phyloP scores from a whole-genome alignment of 2,329 filamentous ascomycete species.

The Sporothrix sp. region DNA sequence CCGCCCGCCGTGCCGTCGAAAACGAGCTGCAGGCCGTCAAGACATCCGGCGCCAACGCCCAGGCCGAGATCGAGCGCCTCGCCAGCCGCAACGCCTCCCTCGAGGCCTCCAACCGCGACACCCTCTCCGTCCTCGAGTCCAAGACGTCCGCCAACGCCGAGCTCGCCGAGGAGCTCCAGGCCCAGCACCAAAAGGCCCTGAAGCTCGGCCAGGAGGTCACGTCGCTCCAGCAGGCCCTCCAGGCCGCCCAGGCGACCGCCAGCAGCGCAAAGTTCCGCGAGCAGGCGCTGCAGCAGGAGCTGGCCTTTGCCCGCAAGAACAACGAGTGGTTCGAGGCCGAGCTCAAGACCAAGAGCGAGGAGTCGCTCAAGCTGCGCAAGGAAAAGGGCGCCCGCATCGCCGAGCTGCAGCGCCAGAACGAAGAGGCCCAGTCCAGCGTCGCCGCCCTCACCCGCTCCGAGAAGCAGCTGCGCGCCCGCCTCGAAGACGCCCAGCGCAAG shows the following conservation, averaged over 20 bases:
- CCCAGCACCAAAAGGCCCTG: conserved; percentile 80
- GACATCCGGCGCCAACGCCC: conserved; percentile 62
- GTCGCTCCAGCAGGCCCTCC: conserved; percentile 70
- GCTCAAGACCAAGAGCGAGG: conserved; percentile 78
- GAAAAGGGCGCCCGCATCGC: conserved; percentile 87
- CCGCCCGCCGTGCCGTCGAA: conserved; percentile 62
- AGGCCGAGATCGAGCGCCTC: conserved; percentile 65
- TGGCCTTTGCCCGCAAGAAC: conserved; percentile 79
- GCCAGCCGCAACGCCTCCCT: conserved; percentile 76
- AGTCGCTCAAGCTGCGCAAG: conserved; percentile 83
- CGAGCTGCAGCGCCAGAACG: conserved; percentile 77
- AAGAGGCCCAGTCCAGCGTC: conserved; percentile 68
- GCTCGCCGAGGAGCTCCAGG: conserved; percentile 74
- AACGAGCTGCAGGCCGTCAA: conserved; percentile 72
- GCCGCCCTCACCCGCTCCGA: conserved; percentile 74
- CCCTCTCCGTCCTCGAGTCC: conserved; percentile 76
- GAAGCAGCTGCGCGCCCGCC: conserved; percentile 65
- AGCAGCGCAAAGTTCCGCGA: conserved; percentile 83
- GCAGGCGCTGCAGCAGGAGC: conserved; percentile 79
- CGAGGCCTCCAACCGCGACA: conserved; percentile 87
- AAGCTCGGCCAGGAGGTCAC: conserved; percentile 76
- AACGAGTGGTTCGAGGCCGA: conserved; percentile 91
- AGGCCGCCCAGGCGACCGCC: conserved; percentile 68
- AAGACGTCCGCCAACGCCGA: conserved; percentile 81
- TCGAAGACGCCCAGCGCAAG: conserved; percentile 78